Base-by-base conservation (phyloP, 306 rosid species). In the Cucurbita pepo region DNA sequence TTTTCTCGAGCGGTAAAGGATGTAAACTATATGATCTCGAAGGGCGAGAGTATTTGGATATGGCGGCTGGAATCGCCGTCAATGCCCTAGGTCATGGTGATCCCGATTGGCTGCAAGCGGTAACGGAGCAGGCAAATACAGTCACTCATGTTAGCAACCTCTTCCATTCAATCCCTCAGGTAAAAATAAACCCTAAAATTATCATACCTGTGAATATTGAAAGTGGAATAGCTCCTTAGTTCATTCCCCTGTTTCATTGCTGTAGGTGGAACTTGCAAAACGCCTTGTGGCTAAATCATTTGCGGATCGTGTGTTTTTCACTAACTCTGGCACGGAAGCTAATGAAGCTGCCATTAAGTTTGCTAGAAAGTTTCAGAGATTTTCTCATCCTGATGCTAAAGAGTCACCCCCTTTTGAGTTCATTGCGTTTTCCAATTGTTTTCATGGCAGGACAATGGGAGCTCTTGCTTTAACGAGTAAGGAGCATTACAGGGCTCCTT, bases 381-480 rank as follows among this genome's bases (percentile, higher is more conserved):
- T 86, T 74, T 60, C 79, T 15, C 16, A 76, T 76, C 74, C 92
- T 16, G 85, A 85, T 9, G 84, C 78, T 0, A 79, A 80, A 78
- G 83, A 78, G 55, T 88, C 92, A 36, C 88, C 95, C 41, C 88
- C 96, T 8, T 74, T 86, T 4, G 88, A 88, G 74, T 94, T 94
- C 80, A 48, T 94, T 63, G 82, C 97, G 69, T 94, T 94, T 78
- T 86, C 86, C 16, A 94, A 89, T 73, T 58, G 88, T 82, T 94
- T 94, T 79, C 98, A 94, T 74, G 98, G 98, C 62, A 86, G 98
- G 84, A 94, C 98, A 71, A 52, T 94, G 85, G 98, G 98, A 14
- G 83, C 98, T 58, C 88, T 94, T 77, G 98, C 98, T 75, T 85
- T 94, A 84, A 94, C 98, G 48, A 94, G 98, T 83, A 94, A 94